phyloP scores from a whole-genome alignment of 352 stramenopile species.

The Globisporangium mamillatum region DNA sequence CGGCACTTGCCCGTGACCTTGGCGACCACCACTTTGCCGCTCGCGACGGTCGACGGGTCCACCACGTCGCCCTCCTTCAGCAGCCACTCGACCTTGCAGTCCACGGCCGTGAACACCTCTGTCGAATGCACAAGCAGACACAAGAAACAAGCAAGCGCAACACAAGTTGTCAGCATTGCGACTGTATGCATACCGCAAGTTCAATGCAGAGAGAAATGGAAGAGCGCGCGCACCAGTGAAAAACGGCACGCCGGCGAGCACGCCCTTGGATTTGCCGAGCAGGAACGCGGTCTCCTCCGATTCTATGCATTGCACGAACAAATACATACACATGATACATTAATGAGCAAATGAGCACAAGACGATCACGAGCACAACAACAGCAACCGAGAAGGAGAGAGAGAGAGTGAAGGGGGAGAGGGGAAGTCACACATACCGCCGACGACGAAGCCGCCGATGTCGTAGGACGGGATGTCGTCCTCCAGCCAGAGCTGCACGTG shows the following conservation, averaged over 20 bases:
- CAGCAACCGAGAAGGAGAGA: background rate
- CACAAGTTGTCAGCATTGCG: background rate
- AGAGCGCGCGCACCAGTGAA: constrained; percentile 56
- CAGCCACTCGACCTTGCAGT: constrained; percentile 92
- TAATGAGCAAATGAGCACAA: background rate
- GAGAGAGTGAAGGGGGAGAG: background rate
- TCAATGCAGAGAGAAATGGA: background rate
- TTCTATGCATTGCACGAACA: constrained; percentile 30
- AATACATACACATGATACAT: constrained; percentile 11
- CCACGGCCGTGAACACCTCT: constrained; percentile 90
- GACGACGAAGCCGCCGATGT: constrained; percentile 98
- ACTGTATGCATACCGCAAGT: background rate
- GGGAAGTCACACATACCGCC: constrained; percentile 42
- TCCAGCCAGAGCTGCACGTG: constrained; percentile 93
- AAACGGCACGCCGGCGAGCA: constrained; percentile 95
- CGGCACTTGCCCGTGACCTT: constrained; percentile 93
- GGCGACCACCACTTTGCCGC: constrained; percentile 89
- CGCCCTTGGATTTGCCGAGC: constrained; percentile 92
- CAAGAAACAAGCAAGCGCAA: background rate
- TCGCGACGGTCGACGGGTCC: constrained; percentile 31
- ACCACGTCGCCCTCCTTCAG: constrained; percentile 68
- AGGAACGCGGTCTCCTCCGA: constrained; percentile 79
- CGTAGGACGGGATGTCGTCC: constrained; percentile 96
- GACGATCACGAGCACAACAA: background rate
- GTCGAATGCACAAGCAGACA: constrained; percentile 20